These are phyloP conservation scores for Rhododendron molle DNA, from an alignment of 148 eudicot species.

Conservation along the genomic window DNA sequence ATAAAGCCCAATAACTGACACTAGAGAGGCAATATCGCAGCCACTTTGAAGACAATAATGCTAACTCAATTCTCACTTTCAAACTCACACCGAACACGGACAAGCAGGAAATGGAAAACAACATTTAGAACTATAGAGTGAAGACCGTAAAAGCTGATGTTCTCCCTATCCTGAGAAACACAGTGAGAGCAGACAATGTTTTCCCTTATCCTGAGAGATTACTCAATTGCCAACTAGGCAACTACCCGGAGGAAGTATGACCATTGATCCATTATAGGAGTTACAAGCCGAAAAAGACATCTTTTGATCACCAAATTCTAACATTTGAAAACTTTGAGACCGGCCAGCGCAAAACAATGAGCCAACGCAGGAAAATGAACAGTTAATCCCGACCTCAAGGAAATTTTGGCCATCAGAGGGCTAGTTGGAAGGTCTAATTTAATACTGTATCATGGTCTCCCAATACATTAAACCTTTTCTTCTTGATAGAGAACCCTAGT, in stretches of 20 bases:
- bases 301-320: no score
- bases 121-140: background rate
- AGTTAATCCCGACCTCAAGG: background rate
- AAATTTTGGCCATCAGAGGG: background rate
- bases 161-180: background rate
- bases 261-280: no score
- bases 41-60: background rate
- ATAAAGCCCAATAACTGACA: background rate
- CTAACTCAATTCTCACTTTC: background rate
- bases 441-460: background rate
- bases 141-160: background rate
- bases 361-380: background rate
- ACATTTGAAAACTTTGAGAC: no score
- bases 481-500: background rate
- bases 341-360: no score
- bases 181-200: background rate
- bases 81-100: background rate
- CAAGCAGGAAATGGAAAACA: background rate
- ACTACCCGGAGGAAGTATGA: no score
- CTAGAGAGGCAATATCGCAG: background rate
- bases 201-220: background rate
- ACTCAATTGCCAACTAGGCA: background rate
- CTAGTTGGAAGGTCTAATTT: background rate
- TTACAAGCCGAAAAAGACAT: no score
- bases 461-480: background rate